Evolutionary conservation across 129 eudicot genomes (phyloP), one percentile per base, ranked within the genome.

Genomic region (Helianthus annuus): DNA sequence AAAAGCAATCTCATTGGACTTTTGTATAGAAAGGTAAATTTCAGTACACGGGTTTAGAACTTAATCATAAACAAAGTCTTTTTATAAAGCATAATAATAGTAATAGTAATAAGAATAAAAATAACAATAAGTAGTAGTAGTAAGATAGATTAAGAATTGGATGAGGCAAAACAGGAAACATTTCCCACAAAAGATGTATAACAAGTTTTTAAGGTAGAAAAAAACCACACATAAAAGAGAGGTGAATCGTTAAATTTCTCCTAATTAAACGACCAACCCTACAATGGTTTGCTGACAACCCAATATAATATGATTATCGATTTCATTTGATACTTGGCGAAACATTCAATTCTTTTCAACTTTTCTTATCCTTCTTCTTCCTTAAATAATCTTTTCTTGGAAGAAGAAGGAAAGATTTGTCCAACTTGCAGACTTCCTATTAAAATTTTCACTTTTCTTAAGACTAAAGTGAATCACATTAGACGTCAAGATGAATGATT

Each of bases 321-420:
- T 70, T 24, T 46, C 58, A 14, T 13, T 39, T 27, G 70, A 42
- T 11, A 17, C 10, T 70, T 64, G 59, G 51, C 19, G 42, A 73
- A 42, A 44, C 77, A 19, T 42, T 63, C 67, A 44, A 16, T 55
- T 42, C 48, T 78, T 46, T 60, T 68, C 71, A 78, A 44, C 72
- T 63, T 78, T 78, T 78, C 81, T 69, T 63, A 71, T 63, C 77
- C 77, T 70, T 70, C 81, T 70, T 78, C 81, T 70, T 78, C 81
- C 81, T 70, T 42, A 9, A 70, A 52, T 52, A 40, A 70, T 11
- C 0, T 12, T 70, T 64, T 64, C 39, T 52, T 62, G 81, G 80
- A 78, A 71, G 81, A 63, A 78, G 81, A 55, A 70, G 81, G 81
- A 48, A 64, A 53, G 77, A 71, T 70, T 24, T 70, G 72, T 78